Evolutionary conservation across 2,329 filamentous ascomycete genomes (phyloP).

Genomic region (Diplodia corticola): DNA sequence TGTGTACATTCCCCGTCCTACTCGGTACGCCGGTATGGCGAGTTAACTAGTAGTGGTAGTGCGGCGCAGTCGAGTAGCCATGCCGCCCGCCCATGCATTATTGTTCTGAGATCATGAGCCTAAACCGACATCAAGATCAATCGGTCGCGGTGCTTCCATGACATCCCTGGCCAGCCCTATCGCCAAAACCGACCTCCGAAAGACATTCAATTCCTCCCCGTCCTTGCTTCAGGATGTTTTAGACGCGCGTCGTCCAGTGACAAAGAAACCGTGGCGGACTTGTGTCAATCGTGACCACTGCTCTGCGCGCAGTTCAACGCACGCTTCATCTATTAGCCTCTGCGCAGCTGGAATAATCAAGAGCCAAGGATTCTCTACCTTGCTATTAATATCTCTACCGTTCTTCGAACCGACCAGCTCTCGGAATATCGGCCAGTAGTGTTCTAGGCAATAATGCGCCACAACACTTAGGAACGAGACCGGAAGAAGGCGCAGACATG

Average conservation of each 20-base stretch:
- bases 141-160: background rate
- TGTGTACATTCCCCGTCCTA: background rate
- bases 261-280: background rate
- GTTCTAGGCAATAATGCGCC: background rate
- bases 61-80: background rate
- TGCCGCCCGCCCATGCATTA: too few relatives aligned
- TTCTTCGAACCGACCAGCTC: background rate
- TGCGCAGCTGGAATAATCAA: background rate
- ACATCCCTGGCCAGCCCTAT: background rate
- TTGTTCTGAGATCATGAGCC: background rate
- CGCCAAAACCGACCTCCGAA: background rate
- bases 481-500: background rate
- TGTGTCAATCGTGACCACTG: background rate
- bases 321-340: constrained; percentile 1
- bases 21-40: too few relatives aligned
- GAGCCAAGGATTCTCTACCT: background rate
- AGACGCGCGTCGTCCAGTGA: background rate
- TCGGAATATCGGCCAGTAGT: background rate
- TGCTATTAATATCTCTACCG: background rate
- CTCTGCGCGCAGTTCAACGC: background rate
- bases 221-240: background rate
- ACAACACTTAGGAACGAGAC: background rate
- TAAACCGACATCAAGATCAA: background rate
- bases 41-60: background rate
- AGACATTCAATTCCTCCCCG: background rate